Conservation (phyloP, 2,329 filamentous ascomycete genomes). For the Phaeosphaeriaceae sp. region DNA sequence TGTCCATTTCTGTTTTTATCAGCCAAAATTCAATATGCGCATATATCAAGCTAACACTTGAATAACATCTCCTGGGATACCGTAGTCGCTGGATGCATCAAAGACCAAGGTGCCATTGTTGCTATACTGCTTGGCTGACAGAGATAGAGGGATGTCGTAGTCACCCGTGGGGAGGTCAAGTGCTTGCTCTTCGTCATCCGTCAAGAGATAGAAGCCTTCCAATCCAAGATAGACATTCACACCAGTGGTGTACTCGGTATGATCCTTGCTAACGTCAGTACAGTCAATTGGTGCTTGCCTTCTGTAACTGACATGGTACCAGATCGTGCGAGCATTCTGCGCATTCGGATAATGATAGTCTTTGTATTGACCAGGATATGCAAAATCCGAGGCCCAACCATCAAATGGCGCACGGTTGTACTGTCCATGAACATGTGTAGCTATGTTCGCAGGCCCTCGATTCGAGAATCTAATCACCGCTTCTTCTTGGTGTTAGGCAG, state of each 20-base stretch:
- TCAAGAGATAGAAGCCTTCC: slow-evolving; percentile 63
- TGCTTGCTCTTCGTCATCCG: slow-evolving; percentile 57
- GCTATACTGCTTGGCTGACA: slow-evolving; percentile 61
- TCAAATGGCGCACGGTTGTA: slow-evolving; percentile 57
- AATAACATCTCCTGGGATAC: slow-evolving; percentile 64
- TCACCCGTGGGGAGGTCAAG: slow-evolving; percentile 60
- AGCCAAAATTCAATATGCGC: background rate
- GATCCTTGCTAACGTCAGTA: slow-evolving; percentile 37
- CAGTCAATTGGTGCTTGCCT: background rate
- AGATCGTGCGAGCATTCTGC: slow-evolving; percentile 61
- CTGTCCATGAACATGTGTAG: slow-evolving; percentile 64
- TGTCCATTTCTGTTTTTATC: slow-evolving; percentile 55
- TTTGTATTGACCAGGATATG: slow-evolving; percentile 61
- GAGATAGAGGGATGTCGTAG: slow-evolving; percentile 62
- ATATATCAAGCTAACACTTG: slow-evolving; percentile 51
- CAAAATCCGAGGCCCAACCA: slow-evolving; percentile 64
- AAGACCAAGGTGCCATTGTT: slow-evolving; percentile 58
- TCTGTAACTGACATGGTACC: slow-evolving; percentile 60
- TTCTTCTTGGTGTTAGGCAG: slow-evolving; percentile 42
- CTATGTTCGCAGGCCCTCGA: slow-evolving; percentile 52
- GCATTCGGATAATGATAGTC: slow-evolving; percentile 69
- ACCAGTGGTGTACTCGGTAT: slow-evolving; percentile 55
- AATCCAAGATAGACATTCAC: slow-evolving; percentile 65
- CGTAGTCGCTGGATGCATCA: slow-evolving; percentile 53
- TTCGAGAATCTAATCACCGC: slow-evolving; percentile 63